A percentile compares a stretch with the other conserved stretches of the same genome.
Evolutionary conservation across 2,329 filamentous ascomycete genomes (phyloP).

Genomic region (Ophiostoma novo-ulmi): DNA sequence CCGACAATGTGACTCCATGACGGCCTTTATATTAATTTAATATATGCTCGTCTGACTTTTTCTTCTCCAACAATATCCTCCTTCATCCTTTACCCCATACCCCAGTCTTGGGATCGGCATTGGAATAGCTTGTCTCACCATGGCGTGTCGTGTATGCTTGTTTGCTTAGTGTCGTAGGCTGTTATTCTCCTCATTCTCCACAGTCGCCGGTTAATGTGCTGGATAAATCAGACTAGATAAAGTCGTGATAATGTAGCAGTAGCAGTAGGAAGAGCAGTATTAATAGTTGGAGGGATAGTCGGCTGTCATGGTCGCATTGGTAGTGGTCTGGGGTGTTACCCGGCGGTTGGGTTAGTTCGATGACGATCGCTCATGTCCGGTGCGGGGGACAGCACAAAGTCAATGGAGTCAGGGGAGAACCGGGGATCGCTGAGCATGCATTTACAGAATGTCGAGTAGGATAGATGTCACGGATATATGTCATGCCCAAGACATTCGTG

Average conservation of each 20-base stretch:
- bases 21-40: not conserved
- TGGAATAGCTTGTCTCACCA: not conserved
- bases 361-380: not conserved
- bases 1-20: not conserved
- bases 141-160: not conserved
- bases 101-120: slow-evolving; percentile 1
- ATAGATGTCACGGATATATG: not conserved
- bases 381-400: not conserved
- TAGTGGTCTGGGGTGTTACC: not conserved
- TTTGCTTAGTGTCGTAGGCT: not conserved
- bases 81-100: not conserved
- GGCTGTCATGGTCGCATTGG: not conserved
- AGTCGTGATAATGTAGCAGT: not conserved
- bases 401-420: not conserved
- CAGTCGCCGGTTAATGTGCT: not conserved
- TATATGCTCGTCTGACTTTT: not conserved
- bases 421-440: not conserved
- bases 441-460: not conserved
- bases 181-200: not conserved
- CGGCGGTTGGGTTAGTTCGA: not conserved
- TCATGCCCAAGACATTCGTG: not conserved
- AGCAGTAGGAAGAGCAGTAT: not conserved
- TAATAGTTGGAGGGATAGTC: not conserved
- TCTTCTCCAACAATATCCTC: not conserved
- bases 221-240: not conserved